Evolutionary conservation across 2,329 filamentous ascomycete genomes (phyloP), one percentile per base, ranked within the genome.

Genomic region (Penicillium palitans): DNA sequence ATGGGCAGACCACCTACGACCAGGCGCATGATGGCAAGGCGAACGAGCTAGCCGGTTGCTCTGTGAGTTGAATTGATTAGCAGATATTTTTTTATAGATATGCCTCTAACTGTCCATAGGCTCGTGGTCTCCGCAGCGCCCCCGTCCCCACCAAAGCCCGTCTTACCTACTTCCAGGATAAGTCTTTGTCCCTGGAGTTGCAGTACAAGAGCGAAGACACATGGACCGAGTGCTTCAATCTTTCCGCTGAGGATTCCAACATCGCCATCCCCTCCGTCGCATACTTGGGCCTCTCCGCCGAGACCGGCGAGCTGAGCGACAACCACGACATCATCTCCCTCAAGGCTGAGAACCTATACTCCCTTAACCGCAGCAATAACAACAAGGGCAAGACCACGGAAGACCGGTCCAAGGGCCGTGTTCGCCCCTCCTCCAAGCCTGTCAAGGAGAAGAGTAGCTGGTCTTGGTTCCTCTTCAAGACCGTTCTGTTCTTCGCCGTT

Each of bases 301-400:
- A 98, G 81, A 98, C 95, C 17, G 95, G 95, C 71, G 93, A 99
- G 80, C 85, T 99, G 65, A 91, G 88, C 77, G 95, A 99, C 79
- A 96, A 96, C 82, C 93, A 97, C 82, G 95, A 99, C 78, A 96
- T 99, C 76, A 87, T 98, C 73, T 89, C 87, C 51, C 84, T 99
- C 68, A 82, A 87, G 63, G 88, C 93, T 57, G 90, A 89, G 81
- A 99, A 97, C 76, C 81, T 99, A 61, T 98, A 98, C 58, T 59
- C 63, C 1, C 44, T 67, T 52, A 66, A 63, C 61, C 61, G 63
- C 19, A 59, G 53, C 80, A 87, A 84, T 60, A 47, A 66, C 55
- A 62, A 69, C 46, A 64, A 71, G 60, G 62, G 69, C 52, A 66
- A 66, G 42, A 58, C 68, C 37, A 62, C 64, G 46, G 63, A 66